Evolutionary conservation across 441 rosid genomes (phyloP).

Genomic region (Gossypium schwendimanii): DNA sequence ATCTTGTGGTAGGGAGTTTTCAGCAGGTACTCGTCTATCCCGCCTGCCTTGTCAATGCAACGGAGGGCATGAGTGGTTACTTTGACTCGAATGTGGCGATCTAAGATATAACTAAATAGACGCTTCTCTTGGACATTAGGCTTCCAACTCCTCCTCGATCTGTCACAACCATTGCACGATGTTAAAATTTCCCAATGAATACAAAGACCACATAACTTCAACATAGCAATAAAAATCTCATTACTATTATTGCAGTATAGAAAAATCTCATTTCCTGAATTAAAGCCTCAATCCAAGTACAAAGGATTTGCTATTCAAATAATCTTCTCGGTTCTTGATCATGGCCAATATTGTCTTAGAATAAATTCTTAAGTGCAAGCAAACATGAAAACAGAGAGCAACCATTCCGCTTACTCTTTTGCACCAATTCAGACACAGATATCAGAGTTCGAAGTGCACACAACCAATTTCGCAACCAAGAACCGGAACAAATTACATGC

Average conservation of each 20-base stretch:
- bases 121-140: conserved; percentile 93
- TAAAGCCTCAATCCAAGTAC: neutral
- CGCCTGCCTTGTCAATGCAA: conserved; percentile 96
- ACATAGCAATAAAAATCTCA: neutral
- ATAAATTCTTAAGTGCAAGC: neutral
- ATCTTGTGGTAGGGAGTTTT: conserved; percentile 90
- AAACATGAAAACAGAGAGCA: neutral
- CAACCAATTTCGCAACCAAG: neutral
- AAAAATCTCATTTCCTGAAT: too few relatives aligned
- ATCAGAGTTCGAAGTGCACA: neutral
- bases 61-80: conserved; percentile 92
- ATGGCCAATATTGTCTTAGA: neutral
- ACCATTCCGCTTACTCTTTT: neutral
- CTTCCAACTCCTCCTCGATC: conserved; percentile 82
- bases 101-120: conserved; percentile 82
- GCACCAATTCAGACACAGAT: neutral
- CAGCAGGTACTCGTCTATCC: conserved; percentile 90
- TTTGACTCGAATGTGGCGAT: conserved; percentile 79
- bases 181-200: neutral
- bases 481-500: neutral
- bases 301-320: neutral
- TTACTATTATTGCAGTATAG: too few relatives aligned
- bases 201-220: neutral
- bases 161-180: conserved; percentile 24
- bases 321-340: neutral